A percentile compares a stretch with the other conserved stretches of the same genome.
Evolutionary conservation across 164 flowering plant species (phyloP).

Genomic region (Litsea cubeba): DNA sequence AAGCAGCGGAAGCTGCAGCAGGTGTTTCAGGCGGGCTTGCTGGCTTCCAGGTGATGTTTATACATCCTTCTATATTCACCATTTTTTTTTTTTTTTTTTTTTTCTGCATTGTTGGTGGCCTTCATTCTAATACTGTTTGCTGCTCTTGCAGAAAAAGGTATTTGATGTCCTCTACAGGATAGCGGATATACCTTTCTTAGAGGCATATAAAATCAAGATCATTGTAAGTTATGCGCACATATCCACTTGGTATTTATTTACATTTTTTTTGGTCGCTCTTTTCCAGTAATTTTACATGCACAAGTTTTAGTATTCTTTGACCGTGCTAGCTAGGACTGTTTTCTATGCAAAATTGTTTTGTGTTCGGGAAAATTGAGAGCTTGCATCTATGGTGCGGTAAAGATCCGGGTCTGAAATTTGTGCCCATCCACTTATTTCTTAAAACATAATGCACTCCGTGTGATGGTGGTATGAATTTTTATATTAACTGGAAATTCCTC

Average conservation of each 20-base stretch:
- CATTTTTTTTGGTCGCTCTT: neutral
- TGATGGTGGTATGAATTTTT: too few species aligned
- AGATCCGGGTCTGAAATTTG: too few species aligned
- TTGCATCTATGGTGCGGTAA: too few species aligned
- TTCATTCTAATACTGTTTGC: neutral
- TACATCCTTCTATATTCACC: neutral
- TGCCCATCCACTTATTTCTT: too few species aligned
- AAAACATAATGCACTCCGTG: too few species aligned
- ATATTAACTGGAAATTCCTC: too few species aligned
- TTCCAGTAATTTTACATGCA: neutral
- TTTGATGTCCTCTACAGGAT: slow-evolving; percentile 74
- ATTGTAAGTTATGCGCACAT: slow-evolving; percentile 36
- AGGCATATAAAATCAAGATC: slow-evolving; percentile 46
- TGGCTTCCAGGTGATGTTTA: slow-evolving; percentile 54
- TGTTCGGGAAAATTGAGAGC: too few species aligned
- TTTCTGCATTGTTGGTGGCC: neutral
- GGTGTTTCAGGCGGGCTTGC: slow-evolving; percentile 40
- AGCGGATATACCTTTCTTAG: slow-evolving; percentile 72
- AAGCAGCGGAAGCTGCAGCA: slow-evolving; percentile 67
- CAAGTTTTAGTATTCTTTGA: neutral
- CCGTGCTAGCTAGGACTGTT: neutral
- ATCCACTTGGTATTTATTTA: neutral
- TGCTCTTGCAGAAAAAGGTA: slow-evolving; percentile 57
- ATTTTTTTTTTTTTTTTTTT: neutral
- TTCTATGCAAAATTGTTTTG: too few species aligned